Evolutionary conservation across 2,329 filamentous ascomycete genomes (phyloP).

Genomic region (Paecilomyces dactylethromorphus): DNA sequence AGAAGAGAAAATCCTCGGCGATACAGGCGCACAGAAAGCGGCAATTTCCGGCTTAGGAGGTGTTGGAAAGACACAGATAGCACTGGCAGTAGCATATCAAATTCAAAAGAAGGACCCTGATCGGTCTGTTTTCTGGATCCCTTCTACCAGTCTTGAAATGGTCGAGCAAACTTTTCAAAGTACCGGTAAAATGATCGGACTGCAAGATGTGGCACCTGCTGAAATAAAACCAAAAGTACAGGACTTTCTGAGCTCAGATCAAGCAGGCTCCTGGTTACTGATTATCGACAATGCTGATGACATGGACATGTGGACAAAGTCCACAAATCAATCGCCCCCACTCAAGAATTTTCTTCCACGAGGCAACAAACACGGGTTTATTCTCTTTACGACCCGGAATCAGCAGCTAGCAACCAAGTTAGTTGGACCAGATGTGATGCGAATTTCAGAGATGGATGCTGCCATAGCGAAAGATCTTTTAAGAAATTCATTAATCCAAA

Average conservation of each 20-base stretch:
- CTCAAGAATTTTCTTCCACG: constrained; percentile 6
- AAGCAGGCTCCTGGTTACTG: constrained; percentile 15
- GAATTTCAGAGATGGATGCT: constrained; percentile 9
- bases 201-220: constrained; percentile 1
- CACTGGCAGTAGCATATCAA: constrained; percentile 8
- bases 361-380: constrained; percentile 12
- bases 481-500: background rate
- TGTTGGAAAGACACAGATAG: constrained; percentile 12
- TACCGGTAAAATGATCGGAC: constrained; percentile 1
- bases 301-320: constrained; percentile 7
- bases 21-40: background rate
- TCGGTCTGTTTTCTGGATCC: constrained; percentile 5
- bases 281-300: constrained; percentile 20
- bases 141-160: background rate
- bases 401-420: constrained; percentile 12
- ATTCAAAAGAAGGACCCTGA: constrained; percentile 1
- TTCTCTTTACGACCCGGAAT: constrained; percentile 22
- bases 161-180: constrained; percentile 9
- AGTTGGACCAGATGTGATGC: constrained; percentile 9
- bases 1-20: constrained; percentile 1
- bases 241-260: constrained; percentile 7
- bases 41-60: constrained; percentile 11
- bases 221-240: constrained; percentile 1
- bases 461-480: constrained; percentile 5
- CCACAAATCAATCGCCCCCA: constrained; percentile 1